phyloP scores from a whole-genome alignment of 1,139 yeast species.

The Kluyveromyces sp. region DNA sequence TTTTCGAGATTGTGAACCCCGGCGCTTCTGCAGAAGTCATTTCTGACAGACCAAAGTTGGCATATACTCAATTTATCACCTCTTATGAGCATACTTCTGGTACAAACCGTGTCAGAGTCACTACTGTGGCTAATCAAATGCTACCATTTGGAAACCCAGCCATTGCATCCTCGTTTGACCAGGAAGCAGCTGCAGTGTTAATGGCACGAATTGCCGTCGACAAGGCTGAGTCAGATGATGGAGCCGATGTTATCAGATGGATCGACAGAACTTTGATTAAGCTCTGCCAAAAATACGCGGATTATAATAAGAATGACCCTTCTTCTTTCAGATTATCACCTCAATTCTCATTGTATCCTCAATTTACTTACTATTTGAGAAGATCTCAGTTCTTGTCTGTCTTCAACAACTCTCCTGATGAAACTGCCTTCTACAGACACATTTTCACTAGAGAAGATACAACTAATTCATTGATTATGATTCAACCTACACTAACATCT shows the following conservation, averaged over 20 bases:
- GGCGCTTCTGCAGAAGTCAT: slow-evolving; percentile 32
- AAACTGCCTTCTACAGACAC: slow-evolving; percentile 95
- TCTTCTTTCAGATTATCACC: slow-evolving; percentile 70
- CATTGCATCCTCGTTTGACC: slow-evolving; percentile 73
- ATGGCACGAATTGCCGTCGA: slow-evolving; percentile 91
- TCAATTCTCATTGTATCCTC: slow-evolving; percentile 82
- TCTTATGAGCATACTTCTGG: slow-evolving; percentile 77
- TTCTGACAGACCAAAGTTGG: slow-evolving; percentile 25
- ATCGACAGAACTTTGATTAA: slow-evolving; percentile 80
- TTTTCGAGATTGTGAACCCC: slow-evolving; percentile 72
- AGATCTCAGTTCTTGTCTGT: slow-evolving; percentile 95
- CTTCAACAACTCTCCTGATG: slow-evolving; percentile 97
- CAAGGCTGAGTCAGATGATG: slow-evolving; percentile 75
- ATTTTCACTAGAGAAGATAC: slow-evolving; percentile 86
- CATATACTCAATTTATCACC: slow-evolving; percentile 57
- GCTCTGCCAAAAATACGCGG: slow-evolving; percentile 81
- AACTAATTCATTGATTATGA: slow-evolving; percentile 90
- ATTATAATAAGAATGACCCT: slow-evolving; percentile 70
- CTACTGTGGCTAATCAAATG: slow-evolving; percentile 70
- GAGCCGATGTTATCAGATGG: slow-evolving; percentile 73
- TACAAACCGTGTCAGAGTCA: slow-evolving; percentile 80
- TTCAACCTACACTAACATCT: slow-evolving; percentile 89
- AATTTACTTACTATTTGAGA: slow-evolving; percentile 90
- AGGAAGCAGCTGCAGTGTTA: slow-evolving; percentile 96
- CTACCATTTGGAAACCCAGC: slow-evolving; percentile 44